Conservation (phyloP, 805 yeast species). For the Wickerhamomyces hampshirensis region DNA sequence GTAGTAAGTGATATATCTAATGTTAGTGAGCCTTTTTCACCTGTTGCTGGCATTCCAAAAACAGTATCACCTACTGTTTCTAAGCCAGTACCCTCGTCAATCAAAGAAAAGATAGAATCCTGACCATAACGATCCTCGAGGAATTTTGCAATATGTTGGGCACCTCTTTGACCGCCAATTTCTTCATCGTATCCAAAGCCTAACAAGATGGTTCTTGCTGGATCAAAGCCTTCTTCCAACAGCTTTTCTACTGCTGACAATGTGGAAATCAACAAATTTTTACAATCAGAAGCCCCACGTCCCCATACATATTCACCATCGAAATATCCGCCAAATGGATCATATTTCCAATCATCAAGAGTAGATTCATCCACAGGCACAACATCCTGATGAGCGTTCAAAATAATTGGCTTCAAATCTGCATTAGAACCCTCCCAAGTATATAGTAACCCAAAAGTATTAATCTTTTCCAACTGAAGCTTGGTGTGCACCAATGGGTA, state of each 20-base stretch:
- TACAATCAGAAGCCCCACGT: slow-evolving; percentile 72
- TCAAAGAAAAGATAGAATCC: slow-evolving; percentile 51
- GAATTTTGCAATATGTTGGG: slow-evolving; percentile 40
- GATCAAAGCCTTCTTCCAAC: slow-evolving; percentile 39
- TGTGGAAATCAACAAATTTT: slow-evolving; percentile 57
- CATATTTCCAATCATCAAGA: slow-evolving; percentile 52
- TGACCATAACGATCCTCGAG: slow-evolving; percentile 51
- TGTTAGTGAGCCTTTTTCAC: slow-evolving; percentile 37
- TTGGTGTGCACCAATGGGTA: slow-evolving; percentile 50
- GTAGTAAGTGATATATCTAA: slow-evolving; percentile 44
- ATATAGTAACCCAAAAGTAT: slow-evolving; percentile 57
- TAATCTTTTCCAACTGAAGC: slow-evolving; percentile 50
- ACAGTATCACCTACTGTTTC: slow-evolving; percentile 33
- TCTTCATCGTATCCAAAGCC: slow-evolving; percentile 80
- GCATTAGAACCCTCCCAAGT: slow-evolving; percentile 55
- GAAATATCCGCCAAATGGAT: slow-evolving; percentile 59
- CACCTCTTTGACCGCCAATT: slow-evolving; percentile 59
- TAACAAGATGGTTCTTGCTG: slow-evolving; percentile 53
- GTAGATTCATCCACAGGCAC: slow-evolving; percentile 70
- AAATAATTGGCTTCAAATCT: slow-evolving; percentile 55
- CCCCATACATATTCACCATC: slow-evolving; percentile 68
- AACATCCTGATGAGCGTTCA: slow-evolving; percentile 77
- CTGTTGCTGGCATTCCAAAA: slow-evolving; percentile 43
- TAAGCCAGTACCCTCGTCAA: slow-evolving; percentile 55
- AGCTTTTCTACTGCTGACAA: slow-evolving; percentile 56